Evolutionary conservation across 345 rosid genomes (phyloP), one percentile per base, ranked within the genome.

Genomic region (Melastoma malabathricum): DNA sequence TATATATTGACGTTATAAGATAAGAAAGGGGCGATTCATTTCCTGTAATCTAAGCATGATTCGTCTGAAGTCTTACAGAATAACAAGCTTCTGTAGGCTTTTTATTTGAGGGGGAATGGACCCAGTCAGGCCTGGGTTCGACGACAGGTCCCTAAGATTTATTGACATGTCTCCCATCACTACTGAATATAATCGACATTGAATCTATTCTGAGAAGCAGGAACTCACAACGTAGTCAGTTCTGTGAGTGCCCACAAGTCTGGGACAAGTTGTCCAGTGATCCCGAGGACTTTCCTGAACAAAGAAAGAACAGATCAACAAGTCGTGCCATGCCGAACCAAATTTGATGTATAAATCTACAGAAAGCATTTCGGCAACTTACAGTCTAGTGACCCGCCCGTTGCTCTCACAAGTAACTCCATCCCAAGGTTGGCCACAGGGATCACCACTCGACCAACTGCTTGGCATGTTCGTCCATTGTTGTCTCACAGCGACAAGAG

Each of bases 401-500:
- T 47, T 63, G 59, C 19, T 43, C 1, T 69, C 70, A 64, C 98
- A 92, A 9, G 84, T 66, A 66, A 92, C 75, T 56, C 96, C 98
- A 64, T 92, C 96, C 98, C 98, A 92, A 34, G 80, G 80, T 52
- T 53, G 47, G 58, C 78, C 84, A 64, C 96, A 92, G 13, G 98
- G 96, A 66, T 84, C 96, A 47, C 72, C 69, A 10, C 57, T 75
- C 50, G 52, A 67, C 95, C 96, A 92, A 57, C 74, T 81, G 27
- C 93, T 82, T 0, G 98, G 98, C 15, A 74, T 64, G 67, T 84
- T 84, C 62, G 71, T 51, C 95, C 96, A 92, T 25, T 72, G 57
- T 61, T 77, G 72, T 75, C 77, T 84, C 68, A 92, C 70, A 39
- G 95, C 84, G 52, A 77, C 82, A 23, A 87, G 78, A 23, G 79